These are phyloP conservation scores for Fusarium sp. DNA, from an alignment of 2,329 filamentous ascomycete species.

Conservation along the genomic window DNA sequence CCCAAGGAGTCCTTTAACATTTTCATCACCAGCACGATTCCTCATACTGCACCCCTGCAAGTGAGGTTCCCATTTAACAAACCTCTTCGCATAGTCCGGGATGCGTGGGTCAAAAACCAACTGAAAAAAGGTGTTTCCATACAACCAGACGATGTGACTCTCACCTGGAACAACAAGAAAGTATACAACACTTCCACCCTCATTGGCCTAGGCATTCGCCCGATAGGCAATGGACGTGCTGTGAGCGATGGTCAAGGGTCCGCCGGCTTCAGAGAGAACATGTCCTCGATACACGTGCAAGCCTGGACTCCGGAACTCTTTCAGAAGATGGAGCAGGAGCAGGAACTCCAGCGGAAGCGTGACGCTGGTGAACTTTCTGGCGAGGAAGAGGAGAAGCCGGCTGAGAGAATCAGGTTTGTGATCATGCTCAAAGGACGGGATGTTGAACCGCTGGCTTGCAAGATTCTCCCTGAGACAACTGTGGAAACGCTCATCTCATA, in stretches of 20 bases:
- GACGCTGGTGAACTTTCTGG: conserved; percentile 53
- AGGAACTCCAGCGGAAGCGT: conserved; percentile 58
- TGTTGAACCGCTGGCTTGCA: conserved; percentile 59
- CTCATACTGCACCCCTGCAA: conserved; percentile 59
- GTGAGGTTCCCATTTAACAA: conserved; percentile 74
- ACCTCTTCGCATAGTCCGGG: conserved; percentile 71
- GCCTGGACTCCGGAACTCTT: conserved; percentile 77
- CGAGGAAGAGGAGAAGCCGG: conserved; percentile 42
- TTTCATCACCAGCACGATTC: conserved; percentile 70
- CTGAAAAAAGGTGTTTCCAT: conserved; percentile 50
- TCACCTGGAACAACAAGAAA: conserved; percentile 80
- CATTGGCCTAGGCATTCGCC: conserved; percentile 69
- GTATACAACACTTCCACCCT: conserved; percentile 82
- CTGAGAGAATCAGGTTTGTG: conserved; percentile 52
- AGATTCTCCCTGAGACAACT: conserved; percentile 63
- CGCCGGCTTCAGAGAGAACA: conserved; percentile 73
- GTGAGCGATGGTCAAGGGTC: conserved; percentile 48
- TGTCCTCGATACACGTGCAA: conserved; percentile 78
- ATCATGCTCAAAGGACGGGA: conserved; percentile 65
- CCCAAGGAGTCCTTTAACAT: conserved; percentile 45
- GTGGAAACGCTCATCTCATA: conserved; percentile 69
- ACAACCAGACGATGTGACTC: conserved; percentile 64
- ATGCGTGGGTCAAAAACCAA: conserved; percentile 75
- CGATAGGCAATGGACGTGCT: conserved; percentile 53
- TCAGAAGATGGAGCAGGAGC: conserved; percentile 56